Evolutionary conservation across 202 grass and related monocot species (phyloP).

Genomic region (Dendrocalamus latiflorus): DNA sequence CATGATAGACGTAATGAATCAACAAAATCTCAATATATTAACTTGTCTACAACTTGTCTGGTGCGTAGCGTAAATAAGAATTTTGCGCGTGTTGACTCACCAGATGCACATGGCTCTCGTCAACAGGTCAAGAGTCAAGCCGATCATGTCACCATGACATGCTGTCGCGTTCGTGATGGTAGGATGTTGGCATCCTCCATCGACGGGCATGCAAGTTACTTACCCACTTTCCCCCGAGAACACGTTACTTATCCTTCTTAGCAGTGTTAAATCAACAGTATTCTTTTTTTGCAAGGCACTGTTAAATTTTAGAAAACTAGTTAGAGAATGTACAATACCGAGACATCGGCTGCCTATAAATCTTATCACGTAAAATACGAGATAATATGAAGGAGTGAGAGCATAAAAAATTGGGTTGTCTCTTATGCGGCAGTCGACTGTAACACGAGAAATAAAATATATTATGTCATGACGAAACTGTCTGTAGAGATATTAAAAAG

Average conservation of each 20-base stretch:
- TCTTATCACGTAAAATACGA: fast-evolving
- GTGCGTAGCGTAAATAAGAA: background rate
- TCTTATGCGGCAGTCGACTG: too few species aligned
- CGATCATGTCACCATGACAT: background rate
- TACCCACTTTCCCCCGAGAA: too few species aligned
- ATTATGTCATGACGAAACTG: too few species aligned
- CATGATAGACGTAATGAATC: background rate
- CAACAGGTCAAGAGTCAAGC: constrained; percentile 1
- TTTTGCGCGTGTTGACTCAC: background rate
- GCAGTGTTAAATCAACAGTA: background rate
- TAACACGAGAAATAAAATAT: too few species aligned
- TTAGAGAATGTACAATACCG: too few species aligned
- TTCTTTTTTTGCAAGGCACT: too few species aligned
- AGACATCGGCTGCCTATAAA: too few species aligned
- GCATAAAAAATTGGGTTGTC: too few species aligned
- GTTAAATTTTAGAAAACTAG: too few species aligned
- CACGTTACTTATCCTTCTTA: background rate
- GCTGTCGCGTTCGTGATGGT: background rate
- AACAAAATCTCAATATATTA: background rate
- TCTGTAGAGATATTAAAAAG: too few species aligned
- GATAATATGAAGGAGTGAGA: too few species aligned
- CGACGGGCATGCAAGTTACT: background rate
- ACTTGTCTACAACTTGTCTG: background rate
- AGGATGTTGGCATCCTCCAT: background rate
- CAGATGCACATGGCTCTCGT: too few species aligned